A percentile compares a stretch with the other conserved stretches of the same genome.
Conservation (phyloP, 345 rosid species). For the Heritiera littoralis region DNA sequence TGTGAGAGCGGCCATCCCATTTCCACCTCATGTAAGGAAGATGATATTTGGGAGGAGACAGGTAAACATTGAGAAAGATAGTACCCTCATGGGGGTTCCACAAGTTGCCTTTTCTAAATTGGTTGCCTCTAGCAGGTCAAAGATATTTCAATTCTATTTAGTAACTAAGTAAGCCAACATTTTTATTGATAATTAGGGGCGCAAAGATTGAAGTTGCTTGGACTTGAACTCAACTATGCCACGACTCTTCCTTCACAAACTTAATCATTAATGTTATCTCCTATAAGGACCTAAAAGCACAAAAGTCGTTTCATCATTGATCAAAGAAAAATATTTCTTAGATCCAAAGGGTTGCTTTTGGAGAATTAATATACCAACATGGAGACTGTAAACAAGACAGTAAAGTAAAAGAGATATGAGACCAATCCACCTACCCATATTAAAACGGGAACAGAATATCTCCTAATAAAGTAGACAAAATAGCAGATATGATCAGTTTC, state of each 20-base stretch:
- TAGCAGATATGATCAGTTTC: background rate
- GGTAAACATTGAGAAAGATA: background rate
- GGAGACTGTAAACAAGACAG: background rate
- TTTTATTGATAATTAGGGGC: too few species aligned
- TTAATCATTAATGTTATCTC: background rate
- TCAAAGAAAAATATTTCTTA: background rate
- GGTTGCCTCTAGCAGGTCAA: background rate
- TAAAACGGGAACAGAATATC: constrained; percentile 11
- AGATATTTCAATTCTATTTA: background rate
- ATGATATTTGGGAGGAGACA: background rate
- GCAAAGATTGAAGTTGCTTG: too few species aligned
- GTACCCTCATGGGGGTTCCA: background rate
- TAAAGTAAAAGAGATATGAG: background rate
- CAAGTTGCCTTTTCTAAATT: background rate
- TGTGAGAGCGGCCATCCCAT: background rate
- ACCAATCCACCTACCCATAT: constrained; percentile 11
- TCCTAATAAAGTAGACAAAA: background rate
- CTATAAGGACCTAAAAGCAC: background rate
- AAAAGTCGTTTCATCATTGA: background rate
- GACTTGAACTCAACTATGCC: too few species aligned
- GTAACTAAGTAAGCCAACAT: too few species aligned
- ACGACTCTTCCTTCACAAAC: too few species aligned
- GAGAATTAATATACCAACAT: constrained; percentile 9
- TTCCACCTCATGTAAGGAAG: constrained; percentile 8
- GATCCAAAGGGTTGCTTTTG: background rate